These are phyloP conservation scores for Daldinia bambusicola DNA, from an alignment of 495 filamentous ascomycete genomes.

Conservation along the genomic window DNA sequence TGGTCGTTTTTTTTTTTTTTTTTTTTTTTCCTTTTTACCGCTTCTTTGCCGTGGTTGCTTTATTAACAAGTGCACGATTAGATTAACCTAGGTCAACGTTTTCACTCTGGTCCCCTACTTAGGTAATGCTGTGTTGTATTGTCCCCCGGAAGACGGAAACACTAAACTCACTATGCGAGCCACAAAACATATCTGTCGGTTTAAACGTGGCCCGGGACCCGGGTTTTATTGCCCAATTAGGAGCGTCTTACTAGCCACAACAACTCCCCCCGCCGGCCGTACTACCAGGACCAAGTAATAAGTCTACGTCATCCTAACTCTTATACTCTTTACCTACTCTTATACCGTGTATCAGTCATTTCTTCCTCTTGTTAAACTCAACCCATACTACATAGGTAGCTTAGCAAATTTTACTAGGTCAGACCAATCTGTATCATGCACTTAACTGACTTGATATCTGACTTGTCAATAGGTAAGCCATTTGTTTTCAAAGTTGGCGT, in stretches of 20 bases:
- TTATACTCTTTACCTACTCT: too few relatives aligned
- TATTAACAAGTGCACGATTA: constrained; percentile 11
- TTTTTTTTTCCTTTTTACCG: constrained; percentile 25
- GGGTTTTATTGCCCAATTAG: background rate
- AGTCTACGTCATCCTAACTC: background rate
- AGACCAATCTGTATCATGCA: too few relatives aligned
- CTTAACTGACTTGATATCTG: too few relatives aligned
- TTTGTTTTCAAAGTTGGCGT: too few relatives aligned
- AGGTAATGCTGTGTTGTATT: too few relatives aligned
- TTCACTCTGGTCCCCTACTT: background rate
- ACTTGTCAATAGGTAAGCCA: too few relatives aligned
- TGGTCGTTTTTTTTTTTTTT: constrained; percentile 11
- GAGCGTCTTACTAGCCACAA: constrained; percentile 2
- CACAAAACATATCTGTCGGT: background rate
- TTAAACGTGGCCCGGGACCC: background rate
- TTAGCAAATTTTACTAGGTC: too few relatives aligned
- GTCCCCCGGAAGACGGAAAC: background rate
- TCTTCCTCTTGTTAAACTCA: too few relatives aligned
- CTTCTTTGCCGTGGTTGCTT: constrained; percentile 25
- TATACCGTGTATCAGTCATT: too few relatives aligned
- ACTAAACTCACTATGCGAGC: background rate
- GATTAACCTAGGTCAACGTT: constrained; percentile 19
- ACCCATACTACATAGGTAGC: too few relatives aligned
- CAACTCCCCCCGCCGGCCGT: background rate
- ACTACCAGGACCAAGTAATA: background rate